Percentiles rank a stretch among this genome's conserved stretches.
phyloP scores from a whole-genome alignment of 2,329 filamentous ascomycete species.

The Stemphylium vesicarium region DNA sequence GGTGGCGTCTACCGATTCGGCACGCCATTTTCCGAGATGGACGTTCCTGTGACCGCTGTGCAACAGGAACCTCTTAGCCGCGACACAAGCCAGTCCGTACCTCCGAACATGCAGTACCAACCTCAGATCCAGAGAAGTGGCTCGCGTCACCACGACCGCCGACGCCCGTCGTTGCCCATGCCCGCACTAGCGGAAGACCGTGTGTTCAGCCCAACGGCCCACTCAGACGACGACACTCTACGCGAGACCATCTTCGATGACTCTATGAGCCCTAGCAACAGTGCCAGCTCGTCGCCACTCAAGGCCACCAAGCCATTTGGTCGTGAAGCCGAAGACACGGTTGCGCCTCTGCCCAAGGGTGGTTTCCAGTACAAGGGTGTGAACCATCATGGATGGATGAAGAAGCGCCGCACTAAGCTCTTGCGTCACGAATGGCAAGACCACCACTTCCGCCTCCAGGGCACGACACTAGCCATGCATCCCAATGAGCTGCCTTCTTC shows the following conservation, averaged over 20 bases:
- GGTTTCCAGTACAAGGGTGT: conserved; percentile 56
- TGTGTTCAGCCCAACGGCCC: conserved; percentile 49
- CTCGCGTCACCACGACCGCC: conserved; percentile 53
- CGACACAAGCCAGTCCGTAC: conserved; percentile 86
- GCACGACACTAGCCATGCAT: conserved; percentile 70
- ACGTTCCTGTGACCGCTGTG: conserved; percentile 80
- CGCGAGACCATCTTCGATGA: conserved; percentile 44
- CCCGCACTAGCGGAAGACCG: conserved; percentile 72
- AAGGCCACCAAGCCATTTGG: conserved; percentile 33
- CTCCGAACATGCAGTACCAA: conserved; percentile 86
- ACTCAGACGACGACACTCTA: conserved; percentile 45
- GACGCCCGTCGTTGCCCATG: conserved; percentile 73
- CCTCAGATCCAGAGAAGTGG: conserved; percentile 56
- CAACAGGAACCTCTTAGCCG: conserved; percentile 75
- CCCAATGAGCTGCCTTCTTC: conserved; percentile 58
- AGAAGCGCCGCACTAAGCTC: conserved; percentile 88
- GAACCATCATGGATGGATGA: conserved; percentile 85
- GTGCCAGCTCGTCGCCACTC: conserved; percentile 43
- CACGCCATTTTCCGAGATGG: conserved; percentile 91
- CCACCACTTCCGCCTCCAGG: conserved; percentile 83
- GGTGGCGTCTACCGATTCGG: conserved; percentile 74
- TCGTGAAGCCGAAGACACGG: conserved; percentile 26
- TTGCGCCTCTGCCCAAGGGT: conserved; percentile 45
- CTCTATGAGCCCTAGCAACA: conserved; percentile 19
- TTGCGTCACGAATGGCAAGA: conserved; percentile 94